These are phyloP conservation scores for Lagenidium sp. DNA, from an alignment of 352 stramenopile species.

Conservation along the genomic window DNA sequence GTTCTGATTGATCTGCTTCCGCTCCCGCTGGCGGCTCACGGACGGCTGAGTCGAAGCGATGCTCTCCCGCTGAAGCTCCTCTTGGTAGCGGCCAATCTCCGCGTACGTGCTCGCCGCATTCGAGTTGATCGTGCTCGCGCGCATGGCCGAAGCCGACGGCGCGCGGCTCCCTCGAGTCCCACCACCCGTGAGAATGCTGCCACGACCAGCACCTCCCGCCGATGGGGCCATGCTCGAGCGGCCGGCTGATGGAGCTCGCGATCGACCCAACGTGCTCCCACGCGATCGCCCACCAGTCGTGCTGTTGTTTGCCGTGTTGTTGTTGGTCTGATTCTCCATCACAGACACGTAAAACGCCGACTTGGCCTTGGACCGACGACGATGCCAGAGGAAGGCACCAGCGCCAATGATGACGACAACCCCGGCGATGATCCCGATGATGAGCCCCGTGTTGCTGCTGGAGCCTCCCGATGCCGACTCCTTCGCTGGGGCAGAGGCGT, in stretches of 20 bases:
- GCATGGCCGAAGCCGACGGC: not conserved
- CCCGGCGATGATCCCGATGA: constrained; percentile 40
- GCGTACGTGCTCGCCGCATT: constrained; percentile 10
- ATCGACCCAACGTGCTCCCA: constrained; percentile 2
- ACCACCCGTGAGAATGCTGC: not conserved
- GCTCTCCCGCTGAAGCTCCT: constrained; percentile 8
- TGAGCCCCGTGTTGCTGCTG: constrained; percentile 33
- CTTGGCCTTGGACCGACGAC: constrained; percentile 27
- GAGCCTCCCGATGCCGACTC: not conserved
- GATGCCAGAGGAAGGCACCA: constrained; percentile 40
- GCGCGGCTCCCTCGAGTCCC: not conserved
- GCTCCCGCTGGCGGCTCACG: constrained; percentile 12
- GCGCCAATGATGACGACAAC: constrained; percentile 35
- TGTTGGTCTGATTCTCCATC: constrained; percentile 22
- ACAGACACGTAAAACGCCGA: constrained; percentile 18
- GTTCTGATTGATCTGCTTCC: constrained; percentile 23
- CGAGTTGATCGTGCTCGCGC: constrained; percentile 8
- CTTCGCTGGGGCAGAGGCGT: constrained; percentile 1
- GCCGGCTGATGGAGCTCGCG: too few relatives aligned
- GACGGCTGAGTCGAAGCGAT: not conserved
- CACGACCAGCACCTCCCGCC: not conserved
- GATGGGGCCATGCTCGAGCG: not conserved
- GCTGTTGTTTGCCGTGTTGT: constrained; percentile 25
- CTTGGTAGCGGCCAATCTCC: constrained; percentile 19
- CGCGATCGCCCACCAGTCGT: not conserved